Percentiles rank a stretch among this genome's conserved stretches.
phyloP scores from a whole-genome alignment of 192 early-diverging fungal genomes.

The Podila epigama region DNA sequence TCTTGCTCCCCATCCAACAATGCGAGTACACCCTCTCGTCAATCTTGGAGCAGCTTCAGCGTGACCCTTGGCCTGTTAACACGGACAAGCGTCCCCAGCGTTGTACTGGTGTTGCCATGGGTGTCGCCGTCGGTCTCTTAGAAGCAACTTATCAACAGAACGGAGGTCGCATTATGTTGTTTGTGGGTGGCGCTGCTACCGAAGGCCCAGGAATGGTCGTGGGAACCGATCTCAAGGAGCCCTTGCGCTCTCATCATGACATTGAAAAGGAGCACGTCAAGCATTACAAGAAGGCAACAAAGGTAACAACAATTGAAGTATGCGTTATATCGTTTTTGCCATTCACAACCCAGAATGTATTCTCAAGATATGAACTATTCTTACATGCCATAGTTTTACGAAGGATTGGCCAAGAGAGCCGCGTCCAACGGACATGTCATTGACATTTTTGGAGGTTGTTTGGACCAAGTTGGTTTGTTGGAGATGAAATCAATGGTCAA shows the following conservation, averaged over 20 bases:
- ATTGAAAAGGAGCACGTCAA: constrained; percentile 95
- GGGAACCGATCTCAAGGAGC: constrained; percentile 88
- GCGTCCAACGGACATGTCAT: constrained; percentile 90
- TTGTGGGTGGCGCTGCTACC: constrained; percentile 92
- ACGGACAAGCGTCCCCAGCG: constrained; percentile 91
- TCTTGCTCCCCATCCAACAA: constrained; percentile 90
- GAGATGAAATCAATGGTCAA: constrained; percentile 96
- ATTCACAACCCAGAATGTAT: too few species aligned
- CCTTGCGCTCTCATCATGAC: constrained; percentile 97
- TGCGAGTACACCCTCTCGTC: constrained; percentile 97
- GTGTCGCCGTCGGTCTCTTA: constrained; percentile 92
- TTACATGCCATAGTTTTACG: constrained; percentile 78
- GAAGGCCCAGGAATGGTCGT: constrained; percentile 99
- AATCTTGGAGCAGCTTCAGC: constrained; percentile 96
- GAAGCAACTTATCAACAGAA: constrained; percentile 94
- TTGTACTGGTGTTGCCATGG: constrained; percentile 94
- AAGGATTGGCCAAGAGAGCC: constrained; percentile 84
- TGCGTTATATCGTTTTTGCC: too few species aligned
- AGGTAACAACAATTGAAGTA: too few species aligned
- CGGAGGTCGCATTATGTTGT: constrained; percentile 93
- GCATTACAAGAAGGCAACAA: constrained; percentile 92
- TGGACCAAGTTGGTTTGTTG: constrained; percentile 96
- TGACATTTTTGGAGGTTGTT: constrained; percentile 96
- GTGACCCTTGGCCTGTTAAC: constrained; percentile 97
- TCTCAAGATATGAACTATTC: too few species aligned